Evolutionary conservation across 306 rosid genomes (phyloP).

Genomic region (Trichosanthes truncata): DNA sequence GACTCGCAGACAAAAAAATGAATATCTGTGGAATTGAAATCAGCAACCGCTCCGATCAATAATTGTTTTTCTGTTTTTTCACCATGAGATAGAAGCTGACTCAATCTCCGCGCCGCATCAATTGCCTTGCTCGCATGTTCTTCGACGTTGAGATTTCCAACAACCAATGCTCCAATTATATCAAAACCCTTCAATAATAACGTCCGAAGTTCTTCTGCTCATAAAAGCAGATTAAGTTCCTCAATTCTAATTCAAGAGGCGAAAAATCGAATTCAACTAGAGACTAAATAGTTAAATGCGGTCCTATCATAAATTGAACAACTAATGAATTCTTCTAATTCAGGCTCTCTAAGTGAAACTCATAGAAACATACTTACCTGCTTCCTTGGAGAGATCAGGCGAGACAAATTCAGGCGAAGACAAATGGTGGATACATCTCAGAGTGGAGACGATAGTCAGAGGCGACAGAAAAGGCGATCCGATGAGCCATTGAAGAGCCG

Average conservation of each 20-base stretch:
- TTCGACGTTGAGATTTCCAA: conserved; percentile 24
- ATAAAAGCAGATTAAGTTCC: not conserved
- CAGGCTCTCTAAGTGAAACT: not conserved
- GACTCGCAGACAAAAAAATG: conserved; percentile 39
- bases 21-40: conserved; percentile 24
- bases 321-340: not conserved
- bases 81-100: conserved; percentile 30
- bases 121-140: conserved; percentile 33
- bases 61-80: conserved; percentile 16
- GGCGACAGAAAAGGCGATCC: conserved; percentile 89
- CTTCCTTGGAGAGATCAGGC: conserved; percentile 48
- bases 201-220: conserved; percentile 60
- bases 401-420: conserved; percentile 25
- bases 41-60: conserved; percentile 50
- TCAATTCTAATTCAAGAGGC: not conserved
- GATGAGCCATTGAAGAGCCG: conserved; percentile 61
- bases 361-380: conserved; percentile 29
- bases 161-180: conserved; percentile 50
- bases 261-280: not conserved
- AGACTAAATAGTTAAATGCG: not conserved
- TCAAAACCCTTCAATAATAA: conserved; percentile 58
- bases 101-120: conserved; percentile 33
- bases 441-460: conserved; percentile 54
- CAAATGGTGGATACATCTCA: conserved; percentile 42
- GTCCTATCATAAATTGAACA: not conserved